Conservation (phyloP, 768 basidiomycete species). For the Asterophora lycoperdoides region DNA sequence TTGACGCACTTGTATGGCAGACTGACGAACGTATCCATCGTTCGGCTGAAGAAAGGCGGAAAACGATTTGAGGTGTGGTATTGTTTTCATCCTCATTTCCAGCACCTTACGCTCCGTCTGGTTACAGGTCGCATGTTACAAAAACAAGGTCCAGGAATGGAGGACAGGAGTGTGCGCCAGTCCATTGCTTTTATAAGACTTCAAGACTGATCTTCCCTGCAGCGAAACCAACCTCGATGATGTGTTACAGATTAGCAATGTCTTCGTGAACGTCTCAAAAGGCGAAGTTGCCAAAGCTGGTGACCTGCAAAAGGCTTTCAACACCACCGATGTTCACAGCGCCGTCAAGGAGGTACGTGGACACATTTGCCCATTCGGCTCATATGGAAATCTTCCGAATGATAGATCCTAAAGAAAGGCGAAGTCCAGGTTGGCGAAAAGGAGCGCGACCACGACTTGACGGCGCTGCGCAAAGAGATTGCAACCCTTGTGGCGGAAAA, state of each 20-base stretch:
- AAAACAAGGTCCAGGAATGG: slow-evolving; percentile 99
- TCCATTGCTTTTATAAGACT: background rate
- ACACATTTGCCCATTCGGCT: background rate
- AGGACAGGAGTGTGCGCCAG: slow-evolving; percentile 77
- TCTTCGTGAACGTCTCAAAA: slow-evolving; percentile 95
- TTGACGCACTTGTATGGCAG: slow-evolving; percentile 37
- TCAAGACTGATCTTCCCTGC: slow-evolving; percentile 5
- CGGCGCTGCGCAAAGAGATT: slow-evolving; percentile 80
- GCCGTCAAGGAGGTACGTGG: slow-evolving; percentile 74
- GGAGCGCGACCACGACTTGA: slow-evolving; percentile 88
- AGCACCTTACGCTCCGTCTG: slow-evolving; percentile 2
- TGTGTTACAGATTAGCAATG: slow-evolving; percentile 92
- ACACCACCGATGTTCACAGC: slow-evolving; percentile 63
- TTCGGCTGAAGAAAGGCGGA: slow-evolving; percentile 93
- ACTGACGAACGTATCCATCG: slow-evolving; percentile 95
- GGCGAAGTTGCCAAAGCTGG: slow-evolving; percentile 87
- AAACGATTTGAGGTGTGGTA: slow-evolving; percentile 86
- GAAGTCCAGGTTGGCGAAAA: slow-evolving; percentile 97
- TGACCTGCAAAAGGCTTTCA: slow-evolving; percentile 91
- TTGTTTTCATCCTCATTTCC: too few relatives aligned
- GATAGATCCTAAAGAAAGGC: slow-evolving; percentile 89
- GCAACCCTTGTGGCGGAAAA: slow-evolving; percentile 93
- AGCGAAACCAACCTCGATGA: slow-evolving; percentile 94
- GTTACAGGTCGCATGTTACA: slow-evolving; percentile 88
- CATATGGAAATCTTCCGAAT: too few relatives aligned